phyloP scores from a whole-genome alignment of 805 yeast species.

The Candida easanensis region DNA sequence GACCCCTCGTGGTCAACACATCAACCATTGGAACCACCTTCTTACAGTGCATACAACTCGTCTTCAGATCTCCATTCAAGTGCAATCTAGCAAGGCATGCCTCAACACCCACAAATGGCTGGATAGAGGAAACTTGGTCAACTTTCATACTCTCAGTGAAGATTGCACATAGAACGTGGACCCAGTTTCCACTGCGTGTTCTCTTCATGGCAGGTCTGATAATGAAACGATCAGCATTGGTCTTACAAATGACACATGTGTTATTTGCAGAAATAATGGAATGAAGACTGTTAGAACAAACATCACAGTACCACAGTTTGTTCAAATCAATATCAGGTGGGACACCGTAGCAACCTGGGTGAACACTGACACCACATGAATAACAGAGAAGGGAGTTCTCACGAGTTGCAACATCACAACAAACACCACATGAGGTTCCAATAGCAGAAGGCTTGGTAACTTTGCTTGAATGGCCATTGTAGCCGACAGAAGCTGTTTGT shows the following conservation, averaged over 20 bases:
- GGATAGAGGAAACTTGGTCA: conserved; percentile 40
- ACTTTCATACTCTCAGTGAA: conserved; percentile 46
- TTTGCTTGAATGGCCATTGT: conserved; percentile 1
- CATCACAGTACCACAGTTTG: conserved; percentile 68
- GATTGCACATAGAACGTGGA: conserved; percentile 70
- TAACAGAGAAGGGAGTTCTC: conserved; percentile 51
- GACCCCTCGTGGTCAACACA: conserved; percentile 39
- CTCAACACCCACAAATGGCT: conserved; percentile 44
- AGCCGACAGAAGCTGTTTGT: conserved; percentile 6
- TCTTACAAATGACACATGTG: conserved; percentile 60
- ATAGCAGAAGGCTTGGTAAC: not conserved
- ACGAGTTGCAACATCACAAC: conserved; percentile 39
- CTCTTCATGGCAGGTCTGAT: conserved; percentile 63
- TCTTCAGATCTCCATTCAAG: conserved; percentile 34
- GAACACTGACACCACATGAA: conserved; percentile 69
- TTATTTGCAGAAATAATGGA: conserved; percentile 58
- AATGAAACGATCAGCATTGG: conserved; percentile 25
- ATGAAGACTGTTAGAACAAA: conserved; percentile 66
- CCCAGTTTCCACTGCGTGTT: conserved; percentile 70
- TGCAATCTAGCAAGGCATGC: conserved; percentile 26
- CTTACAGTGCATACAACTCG: conserved; percentile 47
- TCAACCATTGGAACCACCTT: conserved; percentile 42
- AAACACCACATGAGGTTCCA: conserved; percentile 52
- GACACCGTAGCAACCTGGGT: conserved; percentile 67
- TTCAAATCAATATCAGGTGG: conserved; percentile 14